Conservation (phyloP, 495 filamentous ascomycete species). For the Hypoxylon rickii region DNA sequence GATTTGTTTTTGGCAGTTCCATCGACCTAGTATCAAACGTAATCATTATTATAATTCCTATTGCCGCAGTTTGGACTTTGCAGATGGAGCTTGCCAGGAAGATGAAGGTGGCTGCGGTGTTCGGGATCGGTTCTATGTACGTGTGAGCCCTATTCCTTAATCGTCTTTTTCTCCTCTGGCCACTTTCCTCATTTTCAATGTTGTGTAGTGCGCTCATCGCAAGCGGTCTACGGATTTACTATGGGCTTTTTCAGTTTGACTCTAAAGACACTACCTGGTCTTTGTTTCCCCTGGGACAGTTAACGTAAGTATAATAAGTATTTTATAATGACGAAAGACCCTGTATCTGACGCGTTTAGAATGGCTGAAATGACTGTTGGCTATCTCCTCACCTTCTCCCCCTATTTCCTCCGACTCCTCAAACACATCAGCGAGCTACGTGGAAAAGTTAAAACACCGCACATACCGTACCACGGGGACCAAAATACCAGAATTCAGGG, state of each 20-base stretch:
- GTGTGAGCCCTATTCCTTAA: neutral
- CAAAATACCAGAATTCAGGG: neutral
- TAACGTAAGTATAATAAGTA: conserved; percentile 12
- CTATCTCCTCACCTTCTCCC: conserved; percentile 19
- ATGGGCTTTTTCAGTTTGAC: neutral
- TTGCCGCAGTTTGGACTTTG: conserved; percentile 41
- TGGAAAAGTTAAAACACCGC: neutral
- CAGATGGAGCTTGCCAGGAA: conserved; percentile 39
- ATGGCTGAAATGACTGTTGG: conserved; percentile 17
- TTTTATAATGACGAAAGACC: neutral
- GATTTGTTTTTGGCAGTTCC: conserved; percentile 45
- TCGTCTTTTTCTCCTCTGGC: neutral
- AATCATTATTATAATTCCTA: conserved; percentile 42
- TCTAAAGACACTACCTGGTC: conserved; percentile 17
- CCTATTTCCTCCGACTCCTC: neutral
- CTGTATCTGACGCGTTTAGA: neutral
- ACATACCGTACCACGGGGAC: neutral
- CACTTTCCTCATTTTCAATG: neutral
- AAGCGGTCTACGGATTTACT: conserved; percentile 17
- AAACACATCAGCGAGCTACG: neutral
- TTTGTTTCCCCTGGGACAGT: conserved; percentile 14
- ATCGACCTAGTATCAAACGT: conserved; percentile 49
- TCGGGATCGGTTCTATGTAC: conserved; percentile 39
- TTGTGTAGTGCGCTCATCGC: conserved; percentile 15
- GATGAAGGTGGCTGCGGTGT: conserved; percentile 33